A percentile compares a stretch with the other conserved stretches of the same genome.
These are phyloP conservation scores for Wickerhamomyces rabaulensis DNA, from an alignment of 805 yeast species.

Conservation along the genomic window DNA sequence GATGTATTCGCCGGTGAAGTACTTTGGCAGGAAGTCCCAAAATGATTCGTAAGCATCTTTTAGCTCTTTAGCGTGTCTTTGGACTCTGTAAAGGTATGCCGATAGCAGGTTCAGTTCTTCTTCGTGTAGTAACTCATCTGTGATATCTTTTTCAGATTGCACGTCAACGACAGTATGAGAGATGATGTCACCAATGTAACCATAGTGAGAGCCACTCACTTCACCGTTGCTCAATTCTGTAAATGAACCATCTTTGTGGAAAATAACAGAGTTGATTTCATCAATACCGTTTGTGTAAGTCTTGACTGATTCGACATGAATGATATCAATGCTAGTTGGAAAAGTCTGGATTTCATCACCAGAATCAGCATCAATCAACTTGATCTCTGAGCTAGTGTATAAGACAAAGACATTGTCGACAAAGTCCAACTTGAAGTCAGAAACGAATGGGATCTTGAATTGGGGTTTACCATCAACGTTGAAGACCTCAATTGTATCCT, in stretches of 20 bases:
- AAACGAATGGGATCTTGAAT: constrained; percentile 17
- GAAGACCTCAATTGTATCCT: constrained; percentile 17
- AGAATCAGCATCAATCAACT: constrained; percentile 20
- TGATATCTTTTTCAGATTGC: constrained; percentile 15
- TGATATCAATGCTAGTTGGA: constrained; percentile 5
- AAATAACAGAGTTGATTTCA: constrained; percentile 9
- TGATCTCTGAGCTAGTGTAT: constrained; percentile 18
- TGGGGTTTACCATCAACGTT: constrained; percentile 8
- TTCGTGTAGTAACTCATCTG: constrained; percentile 28
- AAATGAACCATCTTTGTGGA: constrained; percentile 10
- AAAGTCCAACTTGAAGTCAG: constrained; percentile 16
- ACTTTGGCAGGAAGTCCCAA: constrained; percentile 9
- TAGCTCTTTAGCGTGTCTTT: constrained; percentile 22
- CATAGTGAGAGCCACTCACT: constrained; percentile 38
- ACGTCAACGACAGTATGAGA: constrained; percentile 29
- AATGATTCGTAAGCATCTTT: constrained; percentile 8
- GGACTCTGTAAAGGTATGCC: constrained; percentile 30
- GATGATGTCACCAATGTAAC: constrained; percentile 32
- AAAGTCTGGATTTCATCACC: constrained; percentile 19
- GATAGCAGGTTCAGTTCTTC: constrained; percentile 21
- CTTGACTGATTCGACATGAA: constrained; percentile 3
- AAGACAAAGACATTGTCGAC: constrained; percentile 15
- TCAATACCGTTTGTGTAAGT: constrained; percentile 13
- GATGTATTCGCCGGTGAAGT: constrained; percentile 7
- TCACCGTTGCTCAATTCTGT: constrained; percentile 7